phyloP scores from a whole-genome alignment of 2,329 filamentous ascomycete species.

The Fusarium sp. region DNA sequence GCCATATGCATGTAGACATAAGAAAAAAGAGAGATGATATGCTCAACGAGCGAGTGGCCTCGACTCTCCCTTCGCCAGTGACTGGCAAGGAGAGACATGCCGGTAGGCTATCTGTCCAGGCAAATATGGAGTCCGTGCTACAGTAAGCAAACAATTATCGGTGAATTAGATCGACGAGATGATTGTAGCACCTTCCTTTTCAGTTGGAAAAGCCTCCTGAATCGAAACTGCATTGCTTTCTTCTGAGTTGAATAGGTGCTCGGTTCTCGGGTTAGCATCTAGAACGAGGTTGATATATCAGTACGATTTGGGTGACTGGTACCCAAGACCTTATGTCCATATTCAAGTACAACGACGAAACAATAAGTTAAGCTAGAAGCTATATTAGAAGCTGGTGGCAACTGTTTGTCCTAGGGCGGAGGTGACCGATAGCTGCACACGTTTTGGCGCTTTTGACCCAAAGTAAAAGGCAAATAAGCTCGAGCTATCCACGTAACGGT shows the following conservation, averaged over 20 bases:
- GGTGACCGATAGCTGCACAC: constrained; percentile 10
- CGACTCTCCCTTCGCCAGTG: background rate
- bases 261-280: background rate
- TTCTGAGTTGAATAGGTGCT: background rate
- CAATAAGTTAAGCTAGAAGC: background rate
- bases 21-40: background rate
- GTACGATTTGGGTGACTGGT: background rate
- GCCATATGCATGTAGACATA: constrained; percentile 5
- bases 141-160: constrained; percentile 6
- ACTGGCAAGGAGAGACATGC: background rate
- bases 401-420: constrained; percentile 9
- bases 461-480: constrained; percentile 15
- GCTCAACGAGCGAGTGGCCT: background rate
- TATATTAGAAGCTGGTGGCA: background rate
- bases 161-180: constrained; percentile 6
- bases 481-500: constrained; percentile 22
- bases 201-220: background rate
- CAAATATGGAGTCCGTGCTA: constrained; percentile 7
- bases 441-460: background rate
- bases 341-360: background rate
- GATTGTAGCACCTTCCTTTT: background rate
- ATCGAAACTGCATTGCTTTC: background rate
- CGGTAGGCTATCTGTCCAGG: constrained; percentile 14
- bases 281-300: background rate
- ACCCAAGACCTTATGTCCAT: background rate